phyloP scores from a whole-genome alignment of 371 early-diverging fungal species.

The Mortierella sp. region DNA sequence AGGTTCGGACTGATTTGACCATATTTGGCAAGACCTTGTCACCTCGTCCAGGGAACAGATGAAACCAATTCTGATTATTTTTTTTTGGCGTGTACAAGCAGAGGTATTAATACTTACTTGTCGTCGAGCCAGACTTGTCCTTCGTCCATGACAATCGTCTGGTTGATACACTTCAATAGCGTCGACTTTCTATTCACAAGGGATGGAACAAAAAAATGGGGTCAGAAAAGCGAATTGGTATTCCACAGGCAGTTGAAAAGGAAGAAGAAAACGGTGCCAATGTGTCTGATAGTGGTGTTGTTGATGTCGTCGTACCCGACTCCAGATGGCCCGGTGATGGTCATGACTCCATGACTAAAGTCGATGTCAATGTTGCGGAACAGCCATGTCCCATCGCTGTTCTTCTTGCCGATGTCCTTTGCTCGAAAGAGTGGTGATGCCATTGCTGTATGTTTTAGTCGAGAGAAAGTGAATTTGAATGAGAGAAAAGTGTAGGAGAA shows the following conservation, averaged over 20 bases:
- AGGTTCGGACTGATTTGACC: slow-evolving; percentile 29
- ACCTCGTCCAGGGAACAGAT: background rate
- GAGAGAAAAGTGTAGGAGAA: background rate
- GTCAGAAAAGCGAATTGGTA: background rate
- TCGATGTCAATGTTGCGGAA: slow-evolving; percentile 73
- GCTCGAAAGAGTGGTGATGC: slow-evolving; percentile 33
- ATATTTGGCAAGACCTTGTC: slow-evolving; percentile 9
- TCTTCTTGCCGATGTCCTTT: slow-evolving; percentile 50
- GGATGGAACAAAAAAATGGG: background rate
- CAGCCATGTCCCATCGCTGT: slow-evolving; percentile 65
- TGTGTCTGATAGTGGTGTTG: background rate
- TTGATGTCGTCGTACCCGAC: slow-evolving; percentile 69
- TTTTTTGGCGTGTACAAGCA: background rate
- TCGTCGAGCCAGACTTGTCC: slow-evolving; percentile 71
- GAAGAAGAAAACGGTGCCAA: background rate
- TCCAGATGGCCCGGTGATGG: slow-evolving; percentile 82
- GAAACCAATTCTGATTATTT: background rate
- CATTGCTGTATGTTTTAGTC: background rate
- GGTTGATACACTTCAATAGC: slow-evolving; percentile 85
- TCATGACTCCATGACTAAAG: slow-evolving; percentile 69
- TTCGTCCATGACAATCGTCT: slow-evolving; percentile 75
- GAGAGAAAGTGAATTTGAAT: slow-evolving; percentile 1
- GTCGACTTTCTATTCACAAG: slow-evolving; percentile 80
- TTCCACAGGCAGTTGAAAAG: background rate
- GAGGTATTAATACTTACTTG: slow-evolving; percentile 51